Conservation (phyloP, 2,329 filamentous ascomycete species). For the Uncinocarpus reesii region DNA sequence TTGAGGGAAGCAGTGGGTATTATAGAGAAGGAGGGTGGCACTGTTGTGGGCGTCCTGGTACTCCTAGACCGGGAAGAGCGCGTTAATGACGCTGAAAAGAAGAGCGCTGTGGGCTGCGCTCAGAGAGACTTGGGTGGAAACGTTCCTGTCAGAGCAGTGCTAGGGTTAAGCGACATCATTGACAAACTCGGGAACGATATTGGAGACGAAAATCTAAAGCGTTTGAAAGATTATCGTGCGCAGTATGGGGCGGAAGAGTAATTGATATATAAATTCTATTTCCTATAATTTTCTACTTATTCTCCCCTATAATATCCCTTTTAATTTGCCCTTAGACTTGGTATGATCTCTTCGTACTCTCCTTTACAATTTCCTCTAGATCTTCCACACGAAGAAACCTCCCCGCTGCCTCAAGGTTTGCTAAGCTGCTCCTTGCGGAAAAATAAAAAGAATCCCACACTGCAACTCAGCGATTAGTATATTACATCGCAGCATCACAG, state of each 20-base stretch:
- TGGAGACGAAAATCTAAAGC: conserved; percentile 52
- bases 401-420: conserved; percentile 32
- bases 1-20: conserved; percentile 86
- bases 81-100: conserved; percentile 52
- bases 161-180: conserved; percentile 76
- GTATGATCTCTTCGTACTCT: no score
- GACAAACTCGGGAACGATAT: conserved; percentile 54
- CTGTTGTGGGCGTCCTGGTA: conserved; percentile 76
- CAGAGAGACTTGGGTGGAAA: conserved; percentile 59
- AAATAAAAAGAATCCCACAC: conserved; percentile 35
- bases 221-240: conserved; percentile 61
- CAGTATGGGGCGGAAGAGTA: conserved; percentile 30
- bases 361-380: no score
- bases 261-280: not conserved
- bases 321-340: no score
- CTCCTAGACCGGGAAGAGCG: conserved; percentile 62
- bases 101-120: conserved; percentile 78
- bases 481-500: not conserved
- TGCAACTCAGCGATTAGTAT: conserved; percentile 14
- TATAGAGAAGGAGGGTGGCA: conserved; percentile 74
- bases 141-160: conserved; percentile 66
- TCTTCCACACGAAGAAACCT: no score
- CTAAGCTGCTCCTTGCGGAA: conserved; percentile 39
- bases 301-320: no score
- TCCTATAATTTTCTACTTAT: no score